Base-by-base conservation (phyloP, 495 filamentous ascomycete species). In the Neurospora hispaniola region DNA sequence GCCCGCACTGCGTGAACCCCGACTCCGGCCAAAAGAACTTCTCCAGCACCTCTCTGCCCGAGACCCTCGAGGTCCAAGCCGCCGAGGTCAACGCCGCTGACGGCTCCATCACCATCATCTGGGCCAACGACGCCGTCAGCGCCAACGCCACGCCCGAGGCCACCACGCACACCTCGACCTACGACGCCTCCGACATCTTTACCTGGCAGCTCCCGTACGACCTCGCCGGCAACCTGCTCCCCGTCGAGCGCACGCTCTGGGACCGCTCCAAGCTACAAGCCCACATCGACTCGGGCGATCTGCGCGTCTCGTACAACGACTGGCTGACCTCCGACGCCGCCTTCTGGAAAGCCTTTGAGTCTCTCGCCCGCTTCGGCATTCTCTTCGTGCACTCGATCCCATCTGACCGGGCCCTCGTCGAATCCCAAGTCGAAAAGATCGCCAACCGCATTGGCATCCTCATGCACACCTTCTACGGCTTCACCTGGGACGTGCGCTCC, bases 381-480 rank as follows among this genome's bases (percentile, higher is more conserved):
- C 76, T 97, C 27, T 92, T 96, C 78, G 76, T 98, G 5, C 87
- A 86, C 54, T 85, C 87, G 54, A 90, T 96, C 35, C 93, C 94
- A 0, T 79, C 84, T 11, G 82, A 88, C 9, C 54, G 54, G 0
- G 54, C 54, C 0, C 54, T 62, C 27, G 54, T 62, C 7, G 89
- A 90, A 39, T 81, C 86, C 38, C 84, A 89, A 59, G 90, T 97
- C 9, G 85, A 88, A 72, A 81, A 83, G 46, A 88, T 98, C 62
- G 92, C 89, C 3, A 83, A 82, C 9, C 85, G 89, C 41, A 92
- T 97, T 71, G 94, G 94, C 0, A 85, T 86, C 0, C 76, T 97
- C 12, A 89, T 92, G 71, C 88, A 92, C 74, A 92, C 93, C 18
- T 96, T 98, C 79, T 97, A 97, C 81, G 95, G 95, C 42, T 80